A percentile compares a stretch with the other conserved stretches of the same genome.
Evolutionary conservation across 2,329 filamentous ascomycete species (phyloP).

Genomic region (Penicillium sp.): DNA sequence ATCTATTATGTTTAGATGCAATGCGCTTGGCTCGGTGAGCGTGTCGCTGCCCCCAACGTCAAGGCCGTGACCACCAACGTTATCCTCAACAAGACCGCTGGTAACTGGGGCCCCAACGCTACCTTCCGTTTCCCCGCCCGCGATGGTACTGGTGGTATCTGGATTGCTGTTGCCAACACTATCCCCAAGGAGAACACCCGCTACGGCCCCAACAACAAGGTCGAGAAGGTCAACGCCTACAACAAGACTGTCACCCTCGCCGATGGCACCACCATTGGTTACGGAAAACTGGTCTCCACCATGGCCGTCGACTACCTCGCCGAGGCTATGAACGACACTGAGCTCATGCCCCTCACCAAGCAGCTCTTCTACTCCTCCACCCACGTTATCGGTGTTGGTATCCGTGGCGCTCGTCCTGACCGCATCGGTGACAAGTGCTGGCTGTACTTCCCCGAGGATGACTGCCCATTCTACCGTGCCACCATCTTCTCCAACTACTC

Average conservation of each 20-base stretch:
- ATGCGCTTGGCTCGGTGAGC: conserved; percentile 97
- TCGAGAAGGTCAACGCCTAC: conserved; percentile 82
- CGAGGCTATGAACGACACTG: conserved; percentile 82
- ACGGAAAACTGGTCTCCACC: conserved; percentile 90
- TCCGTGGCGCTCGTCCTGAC: conserved; percentile 87
- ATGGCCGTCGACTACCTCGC: conserved; percentile 92
- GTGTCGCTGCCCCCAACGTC: conserved; percentile 93
- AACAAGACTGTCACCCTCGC: conserved; percentile 78
- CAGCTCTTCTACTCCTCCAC: conserved; percentile 95
- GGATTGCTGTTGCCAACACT: conserved; percentile 94
- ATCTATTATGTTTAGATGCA: conserved; percentile 70
- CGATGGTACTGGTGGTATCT: conserved; percentile 96
- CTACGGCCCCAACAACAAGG: conserved; percentile 81
- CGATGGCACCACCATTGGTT: conserved; percentile 84
- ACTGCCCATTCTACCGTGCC: conserved; percentile 98
- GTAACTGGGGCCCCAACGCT: conserved; percentile 96
- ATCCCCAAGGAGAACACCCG: conserved; percentile 87
- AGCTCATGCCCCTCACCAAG: conserved; percentile 80
- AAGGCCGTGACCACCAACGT: conserved; percentile 93
- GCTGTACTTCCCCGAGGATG: conserved; percentile 98
- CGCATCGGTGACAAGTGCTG: conserved; percentile 99
- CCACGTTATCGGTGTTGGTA: conserved; percentile 93
- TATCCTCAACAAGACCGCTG: conserved; percentile 91
- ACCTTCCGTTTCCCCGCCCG: conserved; percentile 97
- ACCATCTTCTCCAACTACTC: conserved; percentile 99